Percentiles rank a stretch among this genome's conserved stretches.
Evolutionary conservation across 768 basidiomycete species (phyloP).

Genomic region (Lactarius akahatsu): DNA sequence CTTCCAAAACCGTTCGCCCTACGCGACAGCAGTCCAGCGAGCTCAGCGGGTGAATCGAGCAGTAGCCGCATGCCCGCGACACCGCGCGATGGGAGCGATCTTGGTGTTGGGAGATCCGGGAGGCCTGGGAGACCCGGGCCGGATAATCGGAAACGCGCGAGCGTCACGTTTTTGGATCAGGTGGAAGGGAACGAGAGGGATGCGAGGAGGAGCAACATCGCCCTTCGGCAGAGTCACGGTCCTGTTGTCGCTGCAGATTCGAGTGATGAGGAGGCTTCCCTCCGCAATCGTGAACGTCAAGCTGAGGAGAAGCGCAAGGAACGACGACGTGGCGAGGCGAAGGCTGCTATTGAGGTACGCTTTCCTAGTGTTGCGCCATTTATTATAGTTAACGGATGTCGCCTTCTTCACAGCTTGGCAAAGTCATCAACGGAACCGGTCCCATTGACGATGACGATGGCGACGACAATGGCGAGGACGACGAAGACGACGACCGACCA

Average conservation of each 20-base stretch:
- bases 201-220: constrained; percentile 20
- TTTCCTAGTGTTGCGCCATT: neutral
- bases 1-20: constrained; percentile 56
- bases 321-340: constrained; percentile 78
- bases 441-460: constrained; percentile 50
- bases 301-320: constrained; percentile 63
- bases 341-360: constrained; percentile 83
- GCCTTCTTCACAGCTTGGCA: constrained; percentile 61
- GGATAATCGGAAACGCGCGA: constrained; percentile 52
- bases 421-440: constrained; percentile 77
- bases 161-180: constrained; percentile 69
- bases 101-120: constrained; percentile 32
- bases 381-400: neutral
- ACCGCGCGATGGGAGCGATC: constrained; percentile 75
- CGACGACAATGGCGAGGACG: constrained; percentile 24
- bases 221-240: constrained; percentile 12
- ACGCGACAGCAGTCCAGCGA: constrained; percentile 68
- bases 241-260: constrained; percentile 1
- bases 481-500: constrained; percentile 33
- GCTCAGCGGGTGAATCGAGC: constrained; percentile 84
- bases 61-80: constrained; percentile 74
- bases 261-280: constrained; percentile 15
- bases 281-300: constrained; percentile 27
- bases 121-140: constrained; percentile 31
- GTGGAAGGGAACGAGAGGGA: constrained; percentile 37